phyloP scores from a whole-genome alignment of 345 rosid genomes.

The Lepidium sativum region DNA sequence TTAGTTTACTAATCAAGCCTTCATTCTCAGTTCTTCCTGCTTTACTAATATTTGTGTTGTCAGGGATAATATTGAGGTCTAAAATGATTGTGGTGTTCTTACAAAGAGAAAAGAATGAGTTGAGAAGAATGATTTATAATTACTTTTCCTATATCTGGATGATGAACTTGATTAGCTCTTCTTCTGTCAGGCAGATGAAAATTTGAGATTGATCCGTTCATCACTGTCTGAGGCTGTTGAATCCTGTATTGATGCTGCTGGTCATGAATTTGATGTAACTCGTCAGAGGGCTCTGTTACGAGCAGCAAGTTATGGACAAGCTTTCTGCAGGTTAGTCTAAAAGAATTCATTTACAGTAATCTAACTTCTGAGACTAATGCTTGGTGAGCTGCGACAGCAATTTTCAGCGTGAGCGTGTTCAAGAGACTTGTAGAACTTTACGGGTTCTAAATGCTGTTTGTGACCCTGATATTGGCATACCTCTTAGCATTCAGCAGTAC shows the following conservation, averaged over 20 bases:
- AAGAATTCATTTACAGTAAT: constrained; percentile 9
- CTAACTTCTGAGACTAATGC: constrained; percentile 10
- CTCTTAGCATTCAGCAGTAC: constrained; percentile 83
- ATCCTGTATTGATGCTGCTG: constrained; percentile 89
- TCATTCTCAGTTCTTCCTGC: neutral
- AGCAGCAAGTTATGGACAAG: constrained; percentile 99
- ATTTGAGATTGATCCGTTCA: constrained; percentile 74
- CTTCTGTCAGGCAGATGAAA: constrained; percentile 84
- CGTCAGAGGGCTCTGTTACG: constrained; percentile 78
- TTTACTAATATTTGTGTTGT: neutral
- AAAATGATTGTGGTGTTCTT: neutral
- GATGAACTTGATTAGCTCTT: constrained; percentile 10
- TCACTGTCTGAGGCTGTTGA: constrained; percentile 96
- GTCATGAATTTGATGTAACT: constrained; percentile 78
- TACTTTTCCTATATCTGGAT: neutral
- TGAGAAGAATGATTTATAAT: neutral
- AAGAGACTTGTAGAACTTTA: constrained; percentile 85
- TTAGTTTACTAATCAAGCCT: neutral
- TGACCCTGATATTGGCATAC: constrained; percentile 75
- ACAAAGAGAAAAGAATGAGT: neutral
- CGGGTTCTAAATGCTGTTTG: constrained; percentile 86
- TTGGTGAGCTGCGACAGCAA: constrained; percentile 69
- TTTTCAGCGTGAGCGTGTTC: constrained; percentile 84
- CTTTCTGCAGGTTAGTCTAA: constrained; percentile 78
- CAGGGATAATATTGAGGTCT: neutral